Evolutionary conservation across 2,329 filamentous ascomycete species (phyloP), one percentile per base, ranked within the genome.

Genomic region (Xylaria digitata): DNA sequence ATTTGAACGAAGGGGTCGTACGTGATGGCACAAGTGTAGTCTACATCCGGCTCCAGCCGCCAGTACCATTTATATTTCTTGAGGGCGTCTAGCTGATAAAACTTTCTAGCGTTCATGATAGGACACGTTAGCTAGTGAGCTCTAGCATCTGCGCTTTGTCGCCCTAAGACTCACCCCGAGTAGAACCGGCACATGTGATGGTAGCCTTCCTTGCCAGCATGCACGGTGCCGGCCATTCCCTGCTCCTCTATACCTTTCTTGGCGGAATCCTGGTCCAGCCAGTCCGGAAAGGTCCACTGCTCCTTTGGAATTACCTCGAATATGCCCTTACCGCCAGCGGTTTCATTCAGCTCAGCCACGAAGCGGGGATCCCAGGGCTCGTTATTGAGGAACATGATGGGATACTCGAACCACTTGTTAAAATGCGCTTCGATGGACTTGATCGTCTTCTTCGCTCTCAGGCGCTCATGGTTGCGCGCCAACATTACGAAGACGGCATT

Each of bases 1-100:
- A 83, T 83, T 68, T 83, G 78, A 23, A 79, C 79, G 60, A 83
- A 83, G 15, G 81, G 81, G 70, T 83, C 82, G 74, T 83, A 83
- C n/a, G 81, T 82, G 43, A 83, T 80, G 60, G 79, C 78, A 75
- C 82, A 83, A 67, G 76, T 79, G 68, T 80, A 83, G 58, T 82
- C 77, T 61, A 82, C 80, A 59, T 82, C 79, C 21, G 82, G 81
- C 64, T 83, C 82, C 23, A 83, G 74, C 13, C 82, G 77, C 81
- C 82, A 83, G 74, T 83, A 83, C 81, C 81, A 83, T 70, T 80
- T 81, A 76, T 82, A 83, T 52, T 79, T 74, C 68, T 75, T 74
- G 23, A 83, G 74, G 0, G 75, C 79, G 7, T 80, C 77, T 56
- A 82, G 76, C 48, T 80, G 77, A 76, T 82, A 83, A 68, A 83